phyloP scores from a whole-genome alignment of 768 basidiomycete species.

The Pholiota molesta region DNA sequence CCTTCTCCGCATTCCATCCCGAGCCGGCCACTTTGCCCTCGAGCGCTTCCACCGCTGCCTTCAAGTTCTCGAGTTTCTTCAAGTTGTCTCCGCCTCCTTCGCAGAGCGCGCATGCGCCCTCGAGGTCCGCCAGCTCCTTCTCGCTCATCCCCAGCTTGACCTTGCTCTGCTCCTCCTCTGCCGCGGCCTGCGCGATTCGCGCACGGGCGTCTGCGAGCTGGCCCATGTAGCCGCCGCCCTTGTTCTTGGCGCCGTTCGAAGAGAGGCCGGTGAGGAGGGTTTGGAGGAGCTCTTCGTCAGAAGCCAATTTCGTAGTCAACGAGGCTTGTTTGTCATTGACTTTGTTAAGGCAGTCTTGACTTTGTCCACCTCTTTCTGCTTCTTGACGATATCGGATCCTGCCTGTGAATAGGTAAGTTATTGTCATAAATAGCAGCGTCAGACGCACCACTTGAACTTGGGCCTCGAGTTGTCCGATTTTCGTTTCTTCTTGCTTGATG shows the following conservation, averaged over 20 bases:
- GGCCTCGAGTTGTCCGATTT: slow-evolving; percentile 50
- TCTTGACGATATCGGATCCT: slow-evolving; percentile 55
- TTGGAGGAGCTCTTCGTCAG: slow-evolving; percentile 91
- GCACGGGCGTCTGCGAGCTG: slow-evolving; percentile 87
- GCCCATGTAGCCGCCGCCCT: slow-evolving; percentile 92
- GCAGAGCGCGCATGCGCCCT: slow-evolving; percentile 80
- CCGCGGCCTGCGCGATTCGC: slow-evolving; percentile 71
- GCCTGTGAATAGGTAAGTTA: slow-evolving; percentile 45
- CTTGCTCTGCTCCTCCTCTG: slow-evolving; percentile 84
- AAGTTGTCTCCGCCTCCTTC: slow-evolving; percentile 80
- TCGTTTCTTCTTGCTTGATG: slow-evolving; percentile 78
- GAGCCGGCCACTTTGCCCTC: slow-evolving; percentile 54
- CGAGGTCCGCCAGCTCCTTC: slow-evolving; percentile 77
- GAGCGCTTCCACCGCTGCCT: slow-evolving; percentile 58
- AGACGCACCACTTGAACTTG: slow-evolving; percentile 63
- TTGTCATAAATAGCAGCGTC: not conserved
- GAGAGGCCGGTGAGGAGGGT: slow-evolving; percentile 92
- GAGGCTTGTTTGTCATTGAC: slow-evolving; percentile 73
- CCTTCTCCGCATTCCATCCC: slow-evolving; percentile 80
- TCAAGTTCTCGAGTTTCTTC: slow-evolving; percentile 65
- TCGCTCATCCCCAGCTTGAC: slow-evolving; percentile 76
- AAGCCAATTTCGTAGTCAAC: slow-evolving; percentile 61
- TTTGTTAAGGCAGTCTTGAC: slow-evolving; percentile 56
- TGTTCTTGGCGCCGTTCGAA: slow-evolving; percentile 61
- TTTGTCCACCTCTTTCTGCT: slow-evolving; percentile 58